These are phyloP conservation scores for Eimeria acervulina DNA, from an alignment of 169 alveolate species.

Conservation along the genomic window DNA sequence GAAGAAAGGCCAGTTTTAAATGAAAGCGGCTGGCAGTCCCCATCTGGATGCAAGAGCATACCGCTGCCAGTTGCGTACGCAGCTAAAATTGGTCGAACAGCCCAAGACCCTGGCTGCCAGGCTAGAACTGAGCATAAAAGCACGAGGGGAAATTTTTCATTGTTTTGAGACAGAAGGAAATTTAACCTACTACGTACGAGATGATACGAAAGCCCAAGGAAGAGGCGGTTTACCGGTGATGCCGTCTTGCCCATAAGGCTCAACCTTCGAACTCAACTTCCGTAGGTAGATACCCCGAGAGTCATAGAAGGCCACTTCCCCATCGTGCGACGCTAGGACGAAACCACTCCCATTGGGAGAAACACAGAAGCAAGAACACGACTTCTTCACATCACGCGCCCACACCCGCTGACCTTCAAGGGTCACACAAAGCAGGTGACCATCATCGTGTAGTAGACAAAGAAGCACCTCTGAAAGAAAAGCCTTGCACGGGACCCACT, in stretches of 20 bases:
- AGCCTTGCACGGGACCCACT: slow-evolving; percentile 19
- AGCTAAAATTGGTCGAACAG: slow-evolving; percentile 54
- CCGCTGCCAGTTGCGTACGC: slow-evolving; percentile 42
- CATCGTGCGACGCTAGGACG: slow-evolving; percentile 41
- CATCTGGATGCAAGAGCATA: slow-evolving; percentile 32
- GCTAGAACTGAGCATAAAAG: slow-evolving; percentile 20
- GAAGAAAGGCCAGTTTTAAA: slow-evolving; percentile 54
- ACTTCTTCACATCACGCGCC: slow-evolving; percentile 58
- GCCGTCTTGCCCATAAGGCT: background rate
- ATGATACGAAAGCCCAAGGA: background rate
- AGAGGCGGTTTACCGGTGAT: slow-evolving; percentile 6
- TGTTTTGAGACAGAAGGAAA: background rate
- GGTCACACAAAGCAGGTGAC: slow-evolving; percentile 49
- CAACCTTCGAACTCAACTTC: background rate
- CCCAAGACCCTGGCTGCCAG: slow-evolving; percentile 77
- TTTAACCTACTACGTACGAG: background rate
- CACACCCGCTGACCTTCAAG: slow-evolving; percentile 60
- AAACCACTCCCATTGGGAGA: slow-evolving; percentile 39
- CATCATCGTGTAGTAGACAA: slow-evolving; percentile 50
- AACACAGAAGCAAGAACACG: slow-evolving; percentile 40
- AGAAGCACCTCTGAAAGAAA: background rate
- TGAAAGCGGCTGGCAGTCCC: background rate
- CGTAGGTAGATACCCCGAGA: slow-evolving; percentile 57
- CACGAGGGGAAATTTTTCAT: background rate
- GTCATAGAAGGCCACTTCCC: slow-evolving; percentile 29